A percentile compares a stretch with the other conserved stretches of the same genome.
Conservation (phyloP, 2,329 filamentous ascomycete species). For the Sporothrix globosa region DNA sequence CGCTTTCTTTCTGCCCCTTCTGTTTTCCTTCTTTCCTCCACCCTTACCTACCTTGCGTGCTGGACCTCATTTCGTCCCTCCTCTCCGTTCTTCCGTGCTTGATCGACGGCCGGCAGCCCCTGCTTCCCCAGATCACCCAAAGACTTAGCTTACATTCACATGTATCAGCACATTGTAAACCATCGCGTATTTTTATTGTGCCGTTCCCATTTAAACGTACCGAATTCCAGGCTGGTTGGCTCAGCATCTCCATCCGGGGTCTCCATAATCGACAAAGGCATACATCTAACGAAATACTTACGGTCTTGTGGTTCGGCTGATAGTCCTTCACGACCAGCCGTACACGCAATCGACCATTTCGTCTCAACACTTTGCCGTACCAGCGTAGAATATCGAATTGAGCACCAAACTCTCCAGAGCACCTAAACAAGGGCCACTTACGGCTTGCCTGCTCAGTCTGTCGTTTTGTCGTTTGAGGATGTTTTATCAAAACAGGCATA, state of each 20-base stretch:
- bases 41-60: background rate
- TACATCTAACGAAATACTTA: background rate
- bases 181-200: background rate
- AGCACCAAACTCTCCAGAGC: background rate
- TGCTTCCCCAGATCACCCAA: conserved; percentile 10
- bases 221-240: background rate
- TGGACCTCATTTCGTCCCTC: background rate
- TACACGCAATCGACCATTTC: too few relatives aligned
- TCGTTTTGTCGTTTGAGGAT: conserved; percentile 2
- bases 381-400: background rate
- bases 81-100: conserved; percentile 1
- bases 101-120: conserved; percentile 5
- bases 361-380: conserved; percentile 27
- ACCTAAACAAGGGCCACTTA: background rate
- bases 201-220: conserved; percentile 10
- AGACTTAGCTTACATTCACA: background rate
- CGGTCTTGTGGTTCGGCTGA: conserved; percentile 8
- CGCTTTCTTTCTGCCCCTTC: background rate
- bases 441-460: background rate
- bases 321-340: too few relatives aligned
- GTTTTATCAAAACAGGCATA: conserved; percentile 21
- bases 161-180: background rate
- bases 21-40: background rate
- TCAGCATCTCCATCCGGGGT: background rate
- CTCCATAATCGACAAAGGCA: background rate